Conservation (phyloP, 2,329 filamentous ascomycete genomes). For the Huntiella bhutanensis region DNA sequence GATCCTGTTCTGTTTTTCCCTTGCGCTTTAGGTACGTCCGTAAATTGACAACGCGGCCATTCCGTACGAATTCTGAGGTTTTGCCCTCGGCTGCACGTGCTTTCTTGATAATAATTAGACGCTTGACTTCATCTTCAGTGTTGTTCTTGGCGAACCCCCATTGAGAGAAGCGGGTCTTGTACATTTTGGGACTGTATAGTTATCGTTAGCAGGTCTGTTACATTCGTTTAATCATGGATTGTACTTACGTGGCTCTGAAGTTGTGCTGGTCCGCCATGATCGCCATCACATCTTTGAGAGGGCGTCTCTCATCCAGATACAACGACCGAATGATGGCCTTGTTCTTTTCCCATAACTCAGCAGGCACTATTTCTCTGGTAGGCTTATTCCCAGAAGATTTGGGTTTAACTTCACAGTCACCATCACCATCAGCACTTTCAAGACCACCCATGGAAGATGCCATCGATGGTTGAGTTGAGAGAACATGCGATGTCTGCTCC, state of each 20-base stretch:
- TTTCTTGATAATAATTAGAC: constrained; percentile 31
- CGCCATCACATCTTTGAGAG: constrained; percentile 32
- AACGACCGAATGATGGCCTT: constrained; percentile 26
- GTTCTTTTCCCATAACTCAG: constrained; percentile 28
- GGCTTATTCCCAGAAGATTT: constrained; percentile 5
- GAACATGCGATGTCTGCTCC: constrained; percentile 1
- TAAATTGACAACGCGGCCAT: constrained; percentile 31
- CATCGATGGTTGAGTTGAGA: neutral
- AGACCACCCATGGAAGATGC: neutral
- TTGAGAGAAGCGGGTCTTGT: constrained; percentile 35
- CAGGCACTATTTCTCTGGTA: constrained; percentile 25
- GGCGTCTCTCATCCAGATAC: constrained; percentile 30
- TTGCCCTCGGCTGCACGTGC: constrained; percentile 34
- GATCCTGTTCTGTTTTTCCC: constrained; percentile 32
- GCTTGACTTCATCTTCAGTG: constrained; percentile 32
- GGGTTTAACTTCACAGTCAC: neutral
- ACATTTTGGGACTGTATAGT: constrained; percentile 30
- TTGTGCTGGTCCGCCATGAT: constrained; percentile 30
- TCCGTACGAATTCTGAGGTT: constrained; percentile 32
- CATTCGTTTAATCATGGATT: neutral
- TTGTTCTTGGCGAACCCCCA: constrained; percentile 38
- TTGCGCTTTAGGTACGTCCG: constrained; percentile 34
- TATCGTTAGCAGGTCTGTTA: neutral
- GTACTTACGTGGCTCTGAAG: constrained; percentile 30
- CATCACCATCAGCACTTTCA: neutral